Percentiles rank a stretch among this genome's conserved stretches.
Conservation (phyloP, 345 rosid genomes). For the Brassica napus region Da-Ae NC_063441.1:3596001-3596500, state of each 20-base stretch:
- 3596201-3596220: not conserved
- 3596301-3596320: not conserved
- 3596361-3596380: constrained; percentile 81
- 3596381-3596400: constrained; percentile 86
- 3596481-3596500: constrained; percentile 98
- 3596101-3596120: not conserved
- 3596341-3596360: constrained; percentile 44
- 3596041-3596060: constrained; percentile 1
- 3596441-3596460: constrained; percentile 97
- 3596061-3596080: constrained; percentile 3
- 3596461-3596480: constrained; percentile 93
- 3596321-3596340: constrained; percentile 1
- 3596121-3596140: not conserved
- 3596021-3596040: constrained; percentile 37
- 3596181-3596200: not conserved
- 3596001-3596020: constrained; percentile 97
- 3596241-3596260: not conserved
- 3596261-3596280: constrained; percentile 10
- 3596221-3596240: not conserved
- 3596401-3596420: constrained; percentile 88
- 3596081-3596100: constrained; percentile 3
- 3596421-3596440: constrained; percentile 73
- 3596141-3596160: constrained; percentile 1
- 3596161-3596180: not conserved
- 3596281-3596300: constrained; percentile 7